These are phyloP conservation scores for Coemansia sp. DNA, from an alignment of 192 early-diverging fungal genomes.

Conservation along the genomic window DNA sequence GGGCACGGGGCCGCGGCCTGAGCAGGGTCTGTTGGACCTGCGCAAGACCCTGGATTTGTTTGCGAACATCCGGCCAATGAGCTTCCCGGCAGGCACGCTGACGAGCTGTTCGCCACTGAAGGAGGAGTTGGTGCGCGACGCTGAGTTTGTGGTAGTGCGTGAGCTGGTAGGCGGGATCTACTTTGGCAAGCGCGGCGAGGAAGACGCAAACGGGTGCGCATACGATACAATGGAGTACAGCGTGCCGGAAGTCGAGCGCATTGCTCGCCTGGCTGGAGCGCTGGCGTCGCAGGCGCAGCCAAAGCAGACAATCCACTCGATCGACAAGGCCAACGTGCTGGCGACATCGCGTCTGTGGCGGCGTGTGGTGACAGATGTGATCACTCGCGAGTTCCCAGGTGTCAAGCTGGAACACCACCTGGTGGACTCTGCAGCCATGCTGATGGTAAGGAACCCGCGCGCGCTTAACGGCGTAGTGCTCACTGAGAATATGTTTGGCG, in stretches of 20 bases:
- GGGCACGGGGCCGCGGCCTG: constrained; percentile 80
- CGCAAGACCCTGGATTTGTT: constrained; percentile 92
- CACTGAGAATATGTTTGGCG: constrained; percentile 99
- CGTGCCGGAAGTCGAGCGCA: constrained; percentile 85
- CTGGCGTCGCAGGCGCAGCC: constrained; percentile 79
- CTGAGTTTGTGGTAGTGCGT: constrained; percentile 88
- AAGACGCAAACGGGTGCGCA: constrained; percentile 76
- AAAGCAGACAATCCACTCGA: constrained; percentile 85
- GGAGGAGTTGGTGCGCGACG: constrained; percentile 84
- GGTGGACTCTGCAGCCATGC: constrained; percentile 97
- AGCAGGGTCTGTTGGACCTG: constrained; percentile 89
- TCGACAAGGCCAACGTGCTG: constrained; percentile 99
- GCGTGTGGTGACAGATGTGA: constrained; percentile 84
- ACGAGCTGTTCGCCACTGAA: constrained; percentile 85
- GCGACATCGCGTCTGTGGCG: constrained; percentile 98
- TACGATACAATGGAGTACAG: constrained; percentile 96
- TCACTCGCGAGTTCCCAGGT: constrained; percentile 86
- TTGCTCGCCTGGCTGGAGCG: constrained; percentile 90
- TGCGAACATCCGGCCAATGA: constrained; percentile 95
- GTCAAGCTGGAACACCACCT: constrained; percentile 87
- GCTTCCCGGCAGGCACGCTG: constrained; percentile 83
- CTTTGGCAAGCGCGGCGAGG: constrained; percentile 92
- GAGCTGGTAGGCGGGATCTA: constrained; percentile 98
- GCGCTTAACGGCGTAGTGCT: constrained; percentile 92
- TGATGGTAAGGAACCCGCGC: constrained; percentile 88